These are phyloP conservation scores for Aspergillus chevalieri DNA, from an alignment of 2,329 filamentous ascomycete species.

Conservation along the genomic window DNA sequence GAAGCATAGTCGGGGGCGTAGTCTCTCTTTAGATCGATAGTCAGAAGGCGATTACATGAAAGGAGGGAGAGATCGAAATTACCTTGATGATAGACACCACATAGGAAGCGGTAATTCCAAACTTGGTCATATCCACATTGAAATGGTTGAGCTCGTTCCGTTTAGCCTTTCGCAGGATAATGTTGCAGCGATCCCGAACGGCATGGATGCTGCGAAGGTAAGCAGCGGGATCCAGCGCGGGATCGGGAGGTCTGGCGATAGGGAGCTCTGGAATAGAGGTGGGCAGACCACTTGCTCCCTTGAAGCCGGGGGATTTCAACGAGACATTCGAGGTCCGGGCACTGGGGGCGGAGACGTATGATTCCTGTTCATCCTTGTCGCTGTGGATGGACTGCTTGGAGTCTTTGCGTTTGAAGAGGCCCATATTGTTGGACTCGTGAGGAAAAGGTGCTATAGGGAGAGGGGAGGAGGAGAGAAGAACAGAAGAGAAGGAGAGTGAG, in stretches of 20 bases:
- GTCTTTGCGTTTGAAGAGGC: slow-evolving; percentile 43
- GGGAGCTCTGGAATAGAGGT: slow-evolving; percentile 65
- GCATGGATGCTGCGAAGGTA: slow-evolving; percentile 87
- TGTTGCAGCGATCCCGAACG: slow-evolving; percentile 69
- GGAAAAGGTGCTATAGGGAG: not conserved
- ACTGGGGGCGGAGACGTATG: slow-evolving; percentile 36
- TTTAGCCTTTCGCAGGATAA: slow-evolving; percentile 71
- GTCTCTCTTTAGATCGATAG: slow-evolving; percentile 50
- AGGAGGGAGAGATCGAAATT: slow-evolving; percentile 11
- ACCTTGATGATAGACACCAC: slow-evolving; percentile 95
- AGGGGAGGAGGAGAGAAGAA: too few relatives aligned
- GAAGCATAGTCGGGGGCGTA: slow-evolving; percentile 61
- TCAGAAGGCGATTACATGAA: slow-evolving; percentile 5
- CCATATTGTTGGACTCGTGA: slow-evolving; percentile 26
- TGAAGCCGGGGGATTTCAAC: slow-evolving; percentile 45
- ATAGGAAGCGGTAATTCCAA: slow-evolving; percentile 75
- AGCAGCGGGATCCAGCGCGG: slow-evolving; percentile 76
- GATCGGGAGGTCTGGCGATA: slow-evolving; percentile 79
- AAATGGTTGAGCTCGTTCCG: slow-evolving; percentile 77
- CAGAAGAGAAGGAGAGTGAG: slow-evolving; percentile 8
- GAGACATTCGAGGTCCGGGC: slow-evolving; percentile 42
- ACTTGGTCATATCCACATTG: slow-evolving; percentile 79
- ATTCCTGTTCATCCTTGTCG: slow-evolving; percentile 36
- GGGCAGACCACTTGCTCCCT: slow-evolving; percentile 40
- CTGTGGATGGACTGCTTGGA: slow-evolving; percentile 33